A percentile compares a stretch with the other conserved stretches of the same genome.
phyloP scores from a whole-genome alignment of 345 rosid species.

The Lumnitzera racemosa region DNA sequence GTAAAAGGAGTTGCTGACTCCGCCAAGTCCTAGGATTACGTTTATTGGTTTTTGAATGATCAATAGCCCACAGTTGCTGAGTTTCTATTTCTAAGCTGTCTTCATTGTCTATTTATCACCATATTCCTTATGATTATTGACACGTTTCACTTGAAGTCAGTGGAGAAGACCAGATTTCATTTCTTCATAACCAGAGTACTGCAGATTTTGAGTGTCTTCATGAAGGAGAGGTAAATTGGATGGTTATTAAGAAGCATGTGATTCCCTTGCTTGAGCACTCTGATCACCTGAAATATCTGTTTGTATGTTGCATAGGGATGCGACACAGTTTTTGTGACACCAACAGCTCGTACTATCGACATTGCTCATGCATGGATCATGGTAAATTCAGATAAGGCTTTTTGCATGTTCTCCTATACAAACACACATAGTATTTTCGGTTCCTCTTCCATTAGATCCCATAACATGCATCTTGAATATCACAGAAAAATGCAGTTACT shows the following conservation, averaged over 20 bases:
- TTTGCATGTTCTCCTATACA: conserved; percentile 1
- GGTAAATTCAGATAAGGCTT: conserved; percentile 30
- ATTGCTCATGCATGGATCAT: conserved; percentile 82
- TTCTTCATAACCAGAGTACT: conserved; percentile 93
- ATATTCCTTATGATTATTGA: conserved; percentile 8
- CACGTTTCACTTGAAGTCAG: conserved; percentile 46
- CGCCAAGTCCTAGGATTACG: neutral
- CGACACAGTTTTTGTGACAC: conserved; percentile 79
- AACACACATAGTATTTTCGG: too few relatives aligned
- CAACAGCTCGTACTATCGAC: conserved; percentile 87
- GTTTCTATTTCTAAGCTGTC: neutral
- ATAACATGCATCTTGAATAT: neutral
- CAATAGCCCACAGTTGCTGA: neutral
- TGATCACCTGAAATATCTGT: neutral
- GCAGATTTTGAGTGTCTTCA: conserved; percentile 75
- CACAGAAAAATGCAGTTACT: conserved; percentile 70
- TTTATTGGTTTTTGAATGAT: too few relatives aligned
- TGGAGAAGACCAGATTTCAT: conserved; percentile 84
- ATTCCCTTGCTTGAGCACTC: neutral
- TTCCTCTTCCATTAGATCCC: too few relatives aligned
- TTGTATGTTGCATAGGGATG: conserved; percentile 47
- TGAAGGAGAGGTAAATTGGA: conserved; percentile 58
- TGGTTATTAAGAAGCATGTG: neutral
- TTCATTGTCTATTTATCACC: too few relatives aligned
- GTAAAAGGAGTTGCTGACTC: neutral